Evolutionary conservation across 306 rosid species (phyloP), one percentile per base, ranked within the genome.

Genomic region (Trichosanthes cucumerina): DNA sequence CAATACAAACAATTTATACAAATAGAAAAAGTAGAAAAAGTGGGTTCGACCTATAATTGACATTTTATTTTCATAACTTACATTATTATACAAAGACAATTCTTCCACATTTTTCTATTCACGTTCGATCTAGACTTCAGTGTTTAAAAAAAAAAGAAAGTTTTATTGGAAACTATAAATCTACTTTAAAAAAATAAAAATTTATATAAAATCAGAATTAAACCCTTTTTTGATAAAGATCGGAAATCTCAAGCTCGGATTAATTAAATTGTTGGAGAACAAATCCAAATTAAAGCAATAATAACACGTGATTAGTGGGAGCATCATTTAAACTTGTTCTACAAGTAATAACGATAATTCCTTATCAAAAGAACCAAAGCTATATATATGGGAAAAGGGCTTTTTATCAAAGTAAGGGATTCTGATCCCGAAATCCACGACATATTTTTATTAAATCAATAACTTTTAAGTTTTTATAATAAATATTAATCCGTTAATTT

Each of bases 311-410:
- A 24, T 19, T 73, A 75, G 71, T 75, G 76, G 75, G 75, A 69
- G 56, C n/a, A 70, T 70, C 76, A 70, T 70, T 70, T 70, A 44
- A 70, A 24, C 76, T 70, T 70, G 56, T 43, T 70, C 5, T 43
- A 24, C 23, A 79, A 76, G 33, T 18, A 34, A 34, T 33, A 8
- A 19, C 15, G 26, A 70, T 53, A 54, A 70, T 69, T 75, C 64
- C 77, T 57, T 28, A 34, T 31, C 2, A 73, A 56, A 41, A 9
- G 56, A 14, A 70, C 75, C 52, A 68, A 68, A 65, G 0, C 15
- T 16, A 65, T 65, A 5, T 38, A 7, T 19, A 4, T 6, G 41
- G 69, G 41, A 15, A 36, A 34, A 65, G 1, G 43, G 71, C 9
- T 26, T 64, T 64, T 23, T 58, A 60, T 18, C 5, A 64, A 64